phyloP scores from a whole-genome alignment of 1,284 basidiomycete genomes.

The Caloboletus inedulis region DNA sequence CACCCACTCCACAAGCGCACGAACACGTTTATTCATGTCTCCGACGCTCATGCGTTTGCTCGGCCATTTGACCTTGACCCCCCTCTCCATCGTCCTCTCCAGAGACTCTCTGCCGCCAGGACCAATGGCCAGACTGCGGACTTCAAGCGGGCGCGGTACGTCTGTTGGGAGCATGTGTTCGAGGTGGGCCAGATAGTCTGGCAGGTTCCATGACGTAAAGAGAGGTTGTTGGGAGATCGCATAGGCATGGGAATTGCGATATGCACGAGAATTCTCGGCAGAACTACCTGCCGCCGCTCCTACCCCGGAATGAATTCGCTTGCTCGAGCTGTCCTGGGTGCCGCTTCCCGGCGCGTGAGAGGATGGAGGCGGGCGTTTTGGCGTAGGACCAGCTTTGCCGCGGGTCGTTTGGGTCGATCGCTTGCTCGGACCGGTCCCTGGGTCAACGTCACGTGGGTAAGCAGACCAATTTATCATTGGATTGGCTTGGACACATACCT shows the following conservation, averaged over 20 bases:
- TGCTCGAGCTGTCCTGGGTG: slow-evolving; percentile 44
- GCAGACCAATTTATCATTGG: slow-evolving; percentile 21
- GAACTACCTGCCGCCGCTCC: slow-evolving; percentile 20
- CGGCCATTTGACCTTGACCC: slow-evolving; percentile 93
- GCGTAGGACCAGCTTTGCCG: slow-evolving; percentile 42
- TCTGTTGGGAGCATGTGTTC: slow-evolving; percentile 79
- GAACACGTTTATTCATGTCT: slow-evolving; percentile 96
- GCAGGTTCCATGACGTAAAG: slow-evolving; percentile 83
- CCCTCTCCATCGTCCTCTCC: slow-evolving; percentile 72
- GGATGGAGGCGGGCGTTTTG: slow-evolving; percentile 47
- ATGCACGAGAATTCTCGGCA: slow-evolving; percentile 48
- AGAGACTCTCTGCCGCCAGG: slow-evolving; percentile 38
- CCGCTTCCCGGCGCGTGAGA: slow-evolving; percentile 41
- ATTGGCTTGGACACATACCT: slow-evolving; percentile 44
- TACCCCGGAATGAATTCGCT: slow-evolving; percentile 43
- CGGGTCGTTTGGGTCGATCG: slow-evolving; percentile 48
- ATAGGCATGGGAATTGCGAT: slow-evolving; percentile 73
- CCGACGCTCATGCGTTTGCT: slow-evolving; percentile 90
- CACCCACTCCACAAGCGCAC: slow-evolving; percentile 90
- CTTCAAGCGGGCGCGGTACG: slow-evolving; percentile 72
- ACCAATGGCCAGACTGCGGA: slow-evolving; percentile 51
- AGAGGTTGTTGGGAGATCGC: slow-evolving; percentile 72
- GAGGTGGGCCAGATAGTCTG: slow-evolving; percentile 91
- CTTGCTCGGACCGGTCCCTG: slow-evolving; percentile 33
- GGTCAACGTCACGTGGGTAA: slow-evolving; percentile 38